Percentiles rank a stretch among this genome's conserved stretches.
phyloP scores from a whole-genome alignment of 2,329 filamentous ascomycete genomes.

The Nigrograna mackinnonii region DNA sequence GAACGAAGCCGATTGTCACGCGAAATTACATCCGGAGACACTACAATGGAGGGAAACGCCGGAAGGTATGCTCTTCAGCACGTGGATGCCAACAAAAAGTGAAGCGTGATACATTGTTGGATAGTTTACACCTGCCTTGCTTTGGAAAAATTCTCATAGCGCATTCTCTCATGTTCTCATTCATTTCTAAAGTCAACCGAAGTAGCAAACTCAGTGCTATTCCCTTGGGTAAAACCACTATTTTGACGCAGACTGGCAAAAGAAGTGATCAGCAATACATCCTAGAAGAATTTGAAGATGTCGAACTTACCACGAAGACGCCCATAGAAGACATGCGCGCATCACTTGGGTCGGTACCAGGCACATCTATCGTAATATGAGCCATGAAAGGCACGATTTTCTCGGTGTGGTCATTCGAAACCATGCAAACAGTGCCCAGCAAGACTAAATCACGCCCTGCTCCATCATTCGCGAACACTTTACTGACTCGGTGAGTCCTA shows the following conservation, averaged over 20 bases:
- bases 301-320: not conserved
- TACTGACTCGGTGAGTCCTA: not conserved
- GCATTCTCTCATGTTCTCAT: not conserved
- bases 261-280: not conserved
- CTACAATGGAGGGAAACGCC: not conserved
- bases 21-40: not conserved
- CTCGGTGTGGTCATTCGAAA: not conserved
- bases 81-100: not conserved
- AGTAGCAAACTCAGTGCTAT: not conserved
- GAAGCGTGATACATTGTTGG: not conserved
- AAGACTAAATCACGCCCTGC: not conserved
- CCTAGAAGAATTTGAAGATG: too few relatives aligned
- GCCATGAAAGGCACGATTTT: not conserved
- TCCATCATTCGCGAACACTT: conserved; percentile 1
- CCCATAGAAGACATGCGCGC: not conserved
- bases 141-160: not conserved
- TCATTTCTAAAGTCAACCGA: not conserved
- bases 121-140: not conserved
- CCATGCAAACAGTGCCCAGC: not conserved
- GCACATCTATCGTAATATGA: conserved; percentile 1
- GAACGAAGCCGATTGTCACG: not conserved
- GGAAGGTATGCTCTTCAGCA: not conserved
- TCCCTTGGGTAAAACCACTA: not conserved
- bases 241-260: not conserved
- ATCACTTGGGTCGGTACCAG: not conserved